Evolutionary conservation across 768 basidiomycete species (phyloP), one percentile per base, ranked within the genome.

Genomic region (Rhizopogon roseolus): DNA sequence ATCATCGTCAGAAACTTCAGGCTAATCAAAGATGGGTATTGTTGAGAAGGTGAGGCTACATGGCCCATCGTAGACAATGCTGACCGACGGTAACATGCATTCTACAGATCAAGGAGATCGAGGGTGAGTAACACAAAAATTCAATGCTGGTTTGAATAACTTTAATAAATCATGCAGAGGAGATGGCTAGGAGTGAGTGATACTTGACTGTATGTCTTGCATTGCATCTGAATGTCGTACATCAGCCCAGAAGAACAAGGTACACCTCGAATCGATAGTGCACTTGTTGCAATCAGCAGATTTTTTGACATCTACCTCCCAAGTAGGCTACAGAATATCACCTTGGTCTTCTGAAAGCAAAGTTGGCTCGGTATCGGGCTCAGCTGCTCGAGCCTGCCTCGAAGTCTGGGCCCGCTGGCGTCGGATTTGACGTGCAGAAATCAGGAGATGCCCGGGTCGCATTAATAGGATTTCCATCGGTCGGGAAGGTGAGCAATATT

Each of bases 231-330:
- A 58, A 8, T 14, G 10, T n/a, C 17, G 11, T 38, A 17, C 38
- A 27, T 52, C 36, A 93, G 91, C 93, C 48, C 93, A 96, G 75
- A 98, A 98, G 77, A 98, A 98, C 71, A 96, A 92, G 81, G 93
- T 86, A 57, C 41, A 1, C n/a, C 6, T 34, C 58, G 49, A 28
- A 28, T 32, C n/a, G 22, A 41, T 46, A 64, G 40, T 45, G 25
- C 9, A 42, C 19, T 53, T 38, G 32, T 5, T 49, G 38, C 34
- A 22, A 45, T 27, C 16, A 36, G 22, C 41, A 54, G 37, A 44
- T 44, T 19, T 51, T 49, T 53, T 41, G 41, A 60, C 52, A 61
- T 53, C n/a, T 48, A 27, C 44, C 38, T 38, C 55, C 39, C 56
- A 49, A 59, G 38, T 63, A 92, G 89, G 93, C 93, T 48, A 96